These are phyloP conservation scores for Globisporangium lucens DNA, from an alignment of 352 stramenopile species.

Conservation along the genomic window DNA sequence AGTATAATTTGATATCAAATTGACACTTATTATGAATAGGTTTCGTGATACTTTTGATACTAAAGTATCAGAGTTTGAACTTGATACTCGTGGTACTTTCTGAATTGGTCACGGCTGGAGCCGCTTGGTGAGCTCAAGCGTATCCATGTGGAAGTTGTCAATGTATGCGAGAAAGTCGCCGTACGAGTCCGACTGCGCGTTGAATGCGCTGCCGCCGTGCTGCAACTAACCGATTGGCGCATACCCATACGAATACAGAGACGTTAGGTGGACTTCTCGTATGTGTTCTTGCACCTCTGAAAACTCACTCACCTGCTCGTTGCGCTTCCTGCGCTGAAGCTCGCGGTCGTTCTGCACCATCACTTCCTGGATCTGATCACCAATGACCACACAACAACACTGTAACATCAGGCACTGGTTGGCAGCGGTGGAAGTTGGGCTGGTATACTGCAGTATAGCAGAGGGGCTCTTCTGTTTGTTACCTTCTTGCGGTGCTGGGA, in stretches of 20 bases:
- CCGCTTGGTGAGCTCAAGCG: conserved; percentile 28
- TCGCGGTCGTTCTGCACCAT: conserved; percentile 44
- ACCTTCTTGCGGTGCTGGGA: conserved; percentile 50
- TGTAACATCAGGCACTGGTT: neutral
- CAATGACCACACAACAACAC: neutral
- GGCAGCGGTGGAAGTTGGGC: neutral
- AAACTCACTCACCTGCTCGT: conserved; percentile 20
- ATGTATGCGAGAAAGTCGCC: conserved; percentile 65
- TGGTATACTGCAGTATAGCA: neutral
- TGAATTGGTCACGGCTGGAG: neutral
- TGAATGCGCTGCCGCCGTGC: conserved; percentile 21
- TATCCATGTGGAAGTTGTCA: conserved; percentile 62
- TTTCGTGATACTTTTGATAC: neutral
- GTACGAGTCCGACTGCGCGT: conserved; percentile 37
- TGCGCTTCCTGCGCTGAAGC: conserved; percentile 32
- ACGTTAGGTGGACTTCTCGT: too few species aligned
- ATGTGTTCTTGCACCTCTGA: too few species aligned
- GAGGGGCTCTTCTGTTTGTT: neutral
- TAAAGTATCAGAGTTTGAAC: neutral
- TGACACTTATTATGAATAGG: neutral
- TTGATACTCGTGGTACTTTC: neutral
- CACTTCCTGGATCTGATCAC: conserved; percentile 23
- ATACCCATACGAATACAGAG: too few species aligned
- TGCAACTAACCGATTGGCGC: too few species aligned
- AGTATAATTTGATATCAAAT: neutral